Evolutionary conservation across 2,329 filamentous ascomycete genomes (phyloP).

Genomic region (Cryoendolithus antarcticus): DNA sequence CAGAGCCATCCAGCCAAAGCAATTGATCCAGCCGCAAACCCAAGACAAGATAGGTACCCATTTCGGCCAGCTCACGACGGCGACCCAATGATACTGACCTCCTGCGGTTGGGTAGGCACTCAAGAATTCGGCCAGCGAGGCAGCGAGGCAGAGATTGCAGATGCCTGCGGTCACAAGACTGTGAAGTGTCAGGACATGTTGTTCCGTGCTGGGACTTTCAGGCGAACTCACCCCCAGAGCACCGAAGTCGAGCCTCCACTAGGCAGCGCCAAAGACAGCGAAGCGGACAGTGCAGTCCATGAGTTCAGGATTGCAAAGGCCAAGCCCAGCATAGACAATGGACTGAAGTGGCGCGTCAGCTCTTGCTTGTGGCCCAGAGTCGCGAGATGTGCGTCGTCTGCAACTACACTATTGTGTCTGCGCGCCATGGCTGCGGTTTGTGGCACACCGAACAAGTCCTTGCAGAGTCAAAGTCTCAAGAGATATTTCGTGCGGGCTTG

Average conservation of each 20-base stretch:
- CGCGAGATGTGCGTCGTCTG: slow-evolving; percentile 40
- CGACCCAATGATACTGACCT: slow-evolving; percentile 58
- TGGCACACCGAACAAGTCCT: too few species aligned
- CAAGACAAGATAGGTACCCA: slow-evolving; percentile 54
- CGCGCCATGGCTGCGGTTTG: too few species aligned
- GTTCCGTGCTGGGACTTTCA: too few species aligned
- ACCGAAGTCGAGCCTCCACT: slow-evolving; percentile 60
- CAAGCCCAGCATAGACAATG: slow-evolving; percentile 48
- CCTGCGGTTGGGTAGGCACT: slow-evolving; percentile 41
- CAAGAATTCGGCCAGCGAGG: slow-evolving; percentile 55
- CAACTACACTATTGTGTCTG: slow-evolving; percentile 7
- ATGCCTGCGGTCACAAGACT: slow-evolving; percentile 42
- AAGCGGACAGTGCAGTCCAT: slow-evolving; percentile 49
- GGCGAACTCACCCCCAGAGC: slow-evolving; percentile 44
- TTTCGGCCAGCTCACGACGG: slow-evolving; percentile 47
- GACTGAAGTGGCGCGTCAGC: slow-evolving; percentile 45
- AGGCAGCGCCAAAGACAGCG: slow-evolving; percentile 49
- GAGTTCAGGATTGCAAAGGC: slow-evolving; percentile 53
- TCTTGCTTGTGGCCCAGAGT: slow-evolving; percentile 46
- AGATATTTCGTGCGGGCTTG: too few species aligned
- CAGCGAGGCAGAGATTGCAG: slow-evolving; percentile 58
- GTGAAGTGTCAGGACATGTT: slow-evolving; percentile 16
- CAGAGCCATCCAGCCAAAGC: slow-evolving; percentile 59
- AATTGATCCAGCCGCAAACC: slow-evolving; percentile 61
- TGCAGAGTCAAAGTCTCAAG: too few species aligned